A percentile compares a stretch with the other conserved stretches of the same genome.
Evolutionary conservation across 2,329 filamentous ascomycete genomes (phyloP).

Genomic region (Parastagonospora nodorum): DNA sequence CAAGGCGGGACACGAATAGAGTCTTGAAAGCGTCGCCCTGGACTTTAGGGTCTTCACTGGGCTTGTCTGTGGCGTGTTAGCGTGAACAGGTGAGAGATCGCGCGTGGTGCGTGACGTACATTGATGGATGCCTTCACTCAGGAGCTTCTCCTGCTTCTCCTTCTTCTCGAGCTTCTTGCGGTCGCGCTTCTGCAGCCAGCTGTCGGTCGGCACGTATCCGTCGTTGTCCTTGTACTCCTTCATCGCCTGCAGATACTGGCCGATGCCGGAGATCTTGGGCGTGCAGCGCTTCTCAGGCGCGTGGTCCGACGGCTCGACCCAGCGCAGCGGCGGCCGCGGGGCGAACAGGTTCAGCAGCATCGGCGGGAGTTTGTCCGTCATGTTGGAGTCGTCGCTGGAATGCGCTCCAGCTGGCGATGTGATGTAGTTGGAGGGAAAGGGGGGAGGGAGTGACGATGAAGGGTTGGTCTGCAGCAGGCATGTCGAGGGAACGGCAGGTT

Average conservation of each 20-base stretch:
- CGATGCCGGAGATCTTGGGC: constrained; percentile 72
- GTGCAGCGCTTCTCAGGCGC: constrained; percentile 83
- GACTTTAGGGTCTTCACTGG: constrained; percentile 82
- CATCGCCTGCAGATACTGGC: constrained; percentile 73
- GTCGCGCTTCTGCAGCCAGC: constrained; percentile 87
- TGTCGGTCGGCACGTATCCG: constrained; percentile 81
- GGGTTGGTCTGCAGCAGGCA: constrained; percentile 8
- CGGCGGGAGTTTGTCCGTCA: constrained; percentile 96
- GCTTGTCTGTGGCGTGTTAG: constrained; percentile 66
- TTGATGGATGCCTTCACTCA: constrained; percentile 66
- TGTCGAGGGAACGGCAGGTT: constrained; percentile 22
- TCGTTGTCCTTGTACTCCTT: constrained; percentile 79
- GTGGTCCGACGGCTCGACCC: constrained; percentile 81
- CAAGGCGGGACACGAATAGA: constrained; percentile 86
- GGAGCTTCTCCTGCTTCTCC: constrained; percentile 65
- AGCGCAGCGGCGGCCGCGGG: constrained; percentile 88
- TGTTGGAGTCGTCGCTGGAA: constrained; percentile 52
- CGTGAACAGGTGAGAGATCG: not conserved
- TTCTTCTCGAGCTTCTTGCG: constrained; percentile 82
- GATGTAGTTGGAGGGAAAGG: constrained; percentile 32
- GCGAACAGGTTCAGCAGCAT: constrained; percentile 94
- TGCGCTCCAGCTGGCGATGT: constrained; percentile 37
- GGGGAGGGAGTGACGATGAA: constrained; percentile 24
- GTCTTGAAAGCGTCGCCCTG: constrained; percentile 95
- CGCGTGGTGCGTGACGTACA: constrained; percentile 56